Evolutionary conservation across 78 protist species (phyloP).

Genomic region (Andalucia godoyi): DNA sequence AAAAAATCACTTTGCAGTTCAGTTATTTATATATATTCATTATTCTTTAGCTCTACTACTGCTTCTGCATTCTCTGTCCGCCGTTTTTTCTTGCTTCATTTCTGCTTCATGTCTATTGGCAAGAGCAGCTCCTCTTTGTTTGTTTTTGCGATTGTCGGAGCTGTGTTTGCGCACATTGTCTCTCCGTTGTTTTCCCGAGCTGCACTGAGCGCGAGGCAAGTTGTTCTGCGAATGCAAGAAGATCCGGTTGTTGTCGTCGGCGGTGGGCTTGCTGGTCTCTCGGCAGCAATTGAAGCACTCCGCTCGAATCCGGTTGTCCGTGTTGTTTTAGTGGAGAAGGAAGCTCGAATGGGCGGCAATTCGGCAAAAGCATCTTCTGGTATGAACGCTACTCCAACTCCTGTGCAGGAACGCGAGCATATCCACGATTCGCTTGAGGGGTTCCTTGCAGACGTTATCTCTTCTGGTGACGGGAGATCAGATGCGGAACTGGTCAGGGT

Average conservation of each 20-base stretch:
- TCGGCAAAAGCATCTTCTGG: constrained; percentile 71
- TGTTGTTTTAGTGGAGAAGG: constrained; percentile 44
- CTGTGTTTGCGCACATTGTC: too few relatives aligned
- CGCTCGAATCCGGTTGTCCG: constrained; percentile 11
- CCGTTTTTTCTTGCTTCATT: too few relatives aligned
- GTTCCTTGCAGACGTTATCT: constrained; percentile 37
- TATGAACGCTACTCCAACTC: constrained; percentile 51
- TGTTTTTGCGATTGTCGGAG: too few relatives aligned
- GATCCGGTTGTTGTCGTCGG: constrained; percentile 25
- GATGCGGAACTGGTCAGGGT: neutral
- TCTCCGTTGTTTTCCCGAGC: too few relatives aligned
- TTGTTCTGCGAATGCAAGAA: neutral
- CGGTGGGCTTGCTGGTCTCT: constrained; percentile 30
- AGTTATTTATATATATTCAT: too few relatives aligned
- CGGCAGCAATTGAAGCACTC: constrained; percentile 28
- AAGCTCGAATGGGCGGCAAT: constrained; percentile 48
- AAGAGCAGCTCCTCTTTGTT: too few relatives aligned
- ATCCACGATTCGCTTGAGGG: constrained; percentile 19
- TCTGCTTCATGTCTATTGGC: too few relatives aligned
- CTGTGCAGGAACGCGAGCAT: constrained; percentile 12
- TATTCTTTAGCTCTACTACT: too few relatives aligned
- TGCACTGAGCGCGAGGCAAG: too few relatives aligned
- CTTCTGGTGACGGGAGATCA: constrained; percentile 15
- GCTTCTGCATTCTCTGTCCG: too few relatives aligned
- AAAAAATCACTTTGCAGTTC: too few relatives aligned